phyloP scores from a whole-genome alignment of 805 yeast species.

The Lachancea lanzarotensis region DNA sequence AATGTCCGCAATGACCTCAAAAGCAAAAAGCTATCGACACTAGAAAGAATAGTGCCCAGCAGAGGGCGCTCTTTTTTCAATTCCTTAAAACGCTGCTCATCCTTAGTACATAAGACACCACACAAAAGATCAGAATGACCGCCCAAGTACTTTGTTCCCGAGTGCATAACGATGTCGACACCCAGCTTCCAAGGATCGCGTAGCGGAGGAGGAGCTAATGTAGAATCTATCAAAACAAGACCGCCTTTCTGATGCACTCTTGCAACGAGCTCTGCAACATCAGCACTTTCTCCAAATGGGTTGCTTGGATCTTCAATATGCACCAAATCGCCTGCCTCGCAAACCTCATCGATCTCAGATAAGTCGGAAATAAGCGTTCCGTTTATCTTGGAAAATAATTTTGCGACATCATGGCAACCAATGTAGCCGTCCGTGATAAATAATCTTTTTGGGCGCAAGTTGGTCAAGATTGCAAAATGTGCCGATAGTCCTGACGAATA shows the following conservation, averaged over 20 bases:
- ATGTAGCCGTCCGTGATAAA: slow-evolving; percentile 80
- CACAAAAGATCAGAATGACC: slow-evolving; percentile 93
- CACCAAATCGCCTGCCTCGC: slow-evolving; percentile 60
- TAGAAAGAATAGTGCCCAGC: slow-evolving; percentile 75
- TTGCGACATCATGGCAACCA: slow-evolving; percentile 70
- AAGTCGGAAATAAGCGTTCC: slow-evolving; percentile 45
- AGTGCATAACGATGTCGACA: slow-evolving; percentile 85
- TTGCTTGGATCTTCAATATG: slow-evolving; percentile 87
- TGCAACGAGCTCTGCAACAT: slow-evolving; percentile 55
- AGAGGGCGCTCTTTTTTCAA: slow-evolving; percentile 58
- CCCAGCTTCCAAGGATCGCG: slow-evolving; percentile 76
- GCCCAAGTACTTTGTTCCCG: slow-evolving; percentile 89
- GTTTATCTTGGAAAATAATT: slow-evolving; percentile 53
- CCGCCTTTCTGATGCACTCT: slow-evolving; percentile 79
- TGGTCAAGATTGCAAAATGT: slow-evolving; percentile 64
- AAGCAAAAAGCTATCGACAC: slow-evolving; percentile 67
- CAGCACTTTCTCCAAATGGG: slow-evolving; percentile 66
- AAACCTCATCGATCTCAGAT: slow-evolving; percentile 43
- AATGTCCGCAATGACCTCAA: slow-evolving; percentile 76
- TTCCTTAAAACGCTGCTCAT: slow-evolving; percentile 37
- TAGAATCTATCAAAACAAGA: slow-evolving; percentile 64
- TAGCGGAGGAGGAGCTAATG: slow-evolving; percentile 91
- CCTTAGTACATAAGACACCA: slow-evolving; percentile 69
- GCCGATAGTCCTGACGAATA: slow-evolving; percentile 82
- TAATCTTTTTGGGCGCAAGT: slow-evolving; percentile 64